These are phyloP conservation scores for Skeletonema potamos DNA, from an alignment of 108 stramenopile genomes.

Conservation along the genomic window DNA sequence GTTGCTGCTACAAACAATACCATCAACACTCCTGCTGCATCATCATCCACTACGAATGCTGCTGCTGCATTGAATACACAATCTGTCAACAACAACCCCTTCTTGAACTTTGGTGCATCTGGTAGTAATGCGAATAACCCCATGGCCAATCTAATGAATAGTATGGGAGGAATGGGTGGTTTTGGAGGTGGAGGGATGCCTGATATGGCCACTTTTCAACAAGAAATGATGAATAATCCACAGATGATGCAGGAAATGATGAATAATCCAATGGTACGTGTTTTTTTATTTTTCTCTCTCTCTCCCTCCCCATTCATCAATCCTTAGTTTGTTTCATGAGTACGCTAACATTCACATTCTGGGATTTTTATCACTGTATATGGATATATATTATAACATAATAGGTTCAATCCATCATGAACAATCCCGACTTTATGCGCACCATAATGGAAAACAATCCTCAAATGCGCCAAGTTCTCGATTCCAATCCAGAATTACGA, in stretches of 20 bases:
- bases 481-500: conserved; percentile 89
- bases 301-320: too few species aligned
- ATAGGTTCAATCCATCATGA: conserved; percentile 69
- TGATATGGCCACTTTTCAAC: conserved; percentile 21
- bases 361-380: too few species aligned
- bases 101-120: conserved; percentile 22
- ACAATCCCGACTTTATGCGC: conserved; percentile 90
- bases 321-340: neutral
- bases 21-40: neutral
- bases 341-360: neutral
- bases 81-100: conserved; percentile 20
- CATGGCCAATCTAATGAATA: conserved; percentile 38
- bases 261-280: conserved; percentile 69
- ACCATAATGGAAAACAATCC: conserved; percentile 91
- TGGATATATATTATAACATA: too few species aligned
- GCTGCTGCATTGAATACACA: conserved; percentile 20
- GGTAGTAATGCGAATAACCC: conserved; percentile 7
- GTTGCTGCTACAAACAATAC: neutral
- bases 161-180: neutral
- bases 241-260: conserved; percentile 74
- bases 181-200: conserved; percentile 20
- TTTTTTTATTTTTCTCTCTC: neutral
- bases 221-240: conserved; percentile 52
- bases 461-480: conserved; percentile 85
- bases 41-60: conserved; percentile 20